These are phyloP conservation scores for Diaporthe helianthi DNA, from an alignment of 2,329 filamentous ascomycete species.

Conservation along the genomic window DNA sequence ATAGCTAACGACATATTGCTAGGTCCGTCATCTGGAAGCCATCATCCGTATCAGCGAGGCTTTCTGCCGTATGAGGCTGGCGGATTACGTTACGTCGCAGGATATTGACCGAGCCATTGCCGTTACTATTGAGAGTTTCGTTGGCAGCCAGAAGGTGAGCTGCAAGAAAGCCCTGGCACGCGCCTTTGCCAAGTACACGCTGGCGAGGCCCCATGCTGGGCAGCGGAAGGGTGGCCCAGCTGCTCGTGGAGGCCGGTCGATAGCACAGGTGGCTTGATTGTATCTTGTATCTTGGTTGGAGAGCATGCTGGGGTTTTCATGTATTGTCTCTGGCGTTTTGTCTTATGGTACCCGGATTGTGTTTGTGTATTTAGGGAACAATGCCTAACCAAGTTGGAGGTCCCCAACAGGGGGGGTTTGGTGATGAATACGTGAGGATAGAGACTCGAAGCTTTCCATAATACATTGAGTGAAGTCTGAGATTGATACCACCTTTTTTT, in stretches of 20 bases:
- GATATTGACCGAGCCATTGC: constrained; percentile 98
- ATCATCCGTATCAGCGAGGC: constrained; percentile 95
- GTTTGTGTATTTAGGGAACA: constrained; percentile 9
- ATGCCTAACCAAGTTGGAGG: constrained; percentile 14
- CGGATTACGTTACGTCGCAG: constrained; percentile 86
- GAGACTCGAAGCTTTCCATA: constrained; percentile 20
- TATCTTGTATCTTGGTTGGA: background rate
- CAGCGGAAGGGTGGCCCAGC: constrained; percentile 38
- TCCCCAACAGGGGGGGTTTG: background rate
- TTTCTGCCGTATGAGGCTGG: constrained; percentile 98
- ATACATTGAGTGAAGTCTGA: constrained; percentile 15
- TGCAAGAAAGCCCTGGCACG: constrained; percentile 95
- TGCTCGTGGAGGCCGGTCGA: constrained; percentile 36
- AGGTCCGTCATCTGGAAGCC: constrained; percentile 97
- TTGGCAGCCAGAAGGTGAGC: constrained; percentile 94
- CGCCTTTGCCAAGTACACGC: constrained; percentile 94
- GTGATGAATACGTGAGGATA: constrained; percentile 27
- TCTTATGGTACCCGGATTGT: background rate
- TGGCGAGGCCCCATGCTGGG: constrained; percentile 54
- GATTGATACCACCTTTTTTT: background rate
- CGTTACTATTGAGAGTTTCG: constrained; percentile 94
- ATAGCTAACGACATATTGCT: constrained; percentile 13
- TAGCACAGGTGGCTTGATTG: constrained; percentile 32
- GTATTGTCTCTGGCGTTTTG: constrained; percentile 29
- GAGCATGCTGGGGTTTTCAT: constrained; percentile 5